phyloP scores from a whole-genome alignment of 352 stramenopile genomes.

The Phytophthora meadii region DNA sequence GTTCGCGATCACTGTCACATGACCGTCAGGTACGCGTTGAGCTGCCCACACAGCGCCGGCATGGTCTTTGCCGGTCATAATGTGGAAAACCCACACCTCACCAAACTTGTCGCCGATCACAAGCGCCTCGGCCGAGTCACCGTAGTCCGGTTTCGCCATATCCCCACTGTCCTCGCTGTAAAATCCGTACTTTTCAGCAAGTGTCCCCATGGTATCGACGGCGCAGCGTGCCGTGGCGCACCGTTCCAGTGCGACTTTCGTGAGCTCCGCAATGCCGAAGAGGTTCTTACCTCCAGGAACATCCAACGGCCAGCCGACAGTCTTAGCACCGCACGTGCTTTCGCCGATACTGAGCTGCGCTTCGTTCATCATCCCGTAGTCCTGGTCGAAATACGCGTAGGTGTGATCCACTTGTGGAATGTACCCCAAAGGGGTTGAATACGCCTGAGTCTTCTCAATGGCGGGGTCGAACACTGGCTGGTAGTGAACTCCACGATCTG shows the following conservation, averaged over 20 bases:
- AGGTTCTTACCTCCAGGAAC: conserved; percentile 81
- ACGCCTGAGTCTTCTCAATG: conserved; percentile 27
- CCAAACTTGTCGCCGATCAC: conserved; percentile 85
- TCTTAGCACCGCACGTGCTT: conserved; percentile 92
- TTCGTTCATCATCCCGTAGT: conserved; percentile 97
- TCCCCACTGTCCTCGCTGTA: conserved; percentile 92
- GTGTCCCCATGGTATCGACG: conserved; percentile 90
- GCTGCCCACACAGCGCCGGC: conserved; percentile 92
- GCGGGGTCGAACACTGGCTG: conserved; percentile 29
- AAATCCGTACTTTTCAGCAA: conserved; percentile 94
- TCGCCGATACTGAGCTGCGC: conserved; percentile 94
- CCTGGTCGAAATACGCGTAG: conserved; percentile 94
- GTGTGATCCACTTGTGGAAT: conserved; percentile 93
- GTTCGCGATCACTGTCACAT: conserved; percentile 93
- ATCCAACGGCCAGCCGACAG: conserved; percentile 73
- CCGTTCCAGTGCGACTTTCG: conserved; percentile 91
- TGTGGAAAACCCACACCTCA: conserved; percentile 96
- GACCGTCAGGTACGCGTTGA: conserved; percentile 90
- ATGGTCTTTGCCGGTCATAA: conserved; percentile 91
- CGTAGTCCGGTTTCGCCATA: conserved; percentile 59
- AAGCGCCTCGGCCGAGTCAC: conserved; percentile 86
- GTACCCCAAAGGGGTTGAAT: conserved; percentile 72
- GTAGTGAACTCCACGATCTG: conserved; percentile 81
- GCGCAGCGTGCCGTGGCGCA: conserved; percentile 84
- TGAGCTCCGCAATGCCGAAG: conserved; percentile 92